phyloP scores from a whole-genome alignment of 208 protist genomes.

The Wallacemonas rigidus region DNA sequence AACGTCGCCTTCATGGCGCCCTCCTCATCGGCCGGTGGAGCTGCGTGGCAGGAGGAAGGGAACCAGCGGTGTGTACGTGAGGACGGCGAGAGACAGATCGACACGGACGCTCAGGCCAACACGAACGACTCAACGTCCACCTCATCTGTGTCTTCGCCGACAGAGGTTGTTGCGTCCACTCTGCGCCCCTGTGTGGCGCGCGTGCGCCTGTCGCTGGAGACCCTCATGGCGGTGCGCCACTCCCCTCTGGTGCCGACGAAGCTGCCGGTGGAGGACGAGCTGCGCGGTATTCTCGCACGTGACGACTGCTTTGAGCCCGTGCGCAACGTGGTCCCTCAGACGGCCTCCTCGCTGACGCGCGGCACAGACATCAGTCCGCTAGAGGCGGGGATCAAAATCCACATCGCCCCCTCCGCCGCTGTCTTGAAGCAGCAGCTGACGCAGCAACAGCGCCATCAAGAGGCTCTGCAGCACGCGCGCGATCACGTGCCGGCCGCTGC shows the following conservation, averaged over 20 bases:
- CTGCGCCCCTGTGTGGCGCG: slow-evolving; percentile 21
- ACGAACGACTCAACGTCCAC: not conserved
- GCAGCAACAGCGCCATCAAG: slow-evolving; percentile 27
- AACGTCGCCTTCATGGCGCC: slow-evolving; percentile 42
- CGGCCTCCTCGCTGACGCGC: slow-evolving; percentile 80
- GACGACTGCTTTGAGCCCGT: slow-evolving; percentile 74
- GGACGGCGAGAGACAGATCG: not conserved
- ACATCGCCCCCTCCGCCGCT: slow-evolving; percentile 73
- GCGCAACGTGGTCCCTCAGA: slow-evolving; percentile 69
- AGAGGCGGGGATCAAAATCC: slow-evolving; percentile 87
- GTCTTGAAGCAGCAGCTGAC: slow-evolving; percentile 51
- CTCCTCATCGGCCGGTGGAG: slow-evolving; percentile 21
- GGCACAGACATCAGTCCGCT: slow-evolving; percentile 77
- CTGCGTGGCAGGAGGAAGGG: too few species aligned
- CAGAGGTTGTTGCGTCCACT: not conserved
- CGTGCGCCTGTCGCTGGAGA: slow-evolving; percentile 38
- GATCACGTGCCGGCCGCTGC: too few species aligned
- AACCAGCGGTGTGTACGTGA: not conserved
- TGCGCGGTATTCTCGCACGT: slow-evolving; percentile 64
- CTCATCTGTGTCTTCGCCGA: not conserved
- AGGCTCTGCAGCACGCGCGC: slow-evolving; percentile 14
- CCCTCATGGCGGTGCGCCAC: slow-evolving; percentile 39
- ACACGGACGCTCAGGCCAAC: not conserved
- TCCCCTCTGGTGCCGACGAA: slow-evolving; percentile 49
- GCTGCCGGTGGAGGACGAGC: slow-evolving; percentile 71